Base-by-base conservation (phyloP, 805 yeast genomes). In the Yarrowia sp. region DNA sequence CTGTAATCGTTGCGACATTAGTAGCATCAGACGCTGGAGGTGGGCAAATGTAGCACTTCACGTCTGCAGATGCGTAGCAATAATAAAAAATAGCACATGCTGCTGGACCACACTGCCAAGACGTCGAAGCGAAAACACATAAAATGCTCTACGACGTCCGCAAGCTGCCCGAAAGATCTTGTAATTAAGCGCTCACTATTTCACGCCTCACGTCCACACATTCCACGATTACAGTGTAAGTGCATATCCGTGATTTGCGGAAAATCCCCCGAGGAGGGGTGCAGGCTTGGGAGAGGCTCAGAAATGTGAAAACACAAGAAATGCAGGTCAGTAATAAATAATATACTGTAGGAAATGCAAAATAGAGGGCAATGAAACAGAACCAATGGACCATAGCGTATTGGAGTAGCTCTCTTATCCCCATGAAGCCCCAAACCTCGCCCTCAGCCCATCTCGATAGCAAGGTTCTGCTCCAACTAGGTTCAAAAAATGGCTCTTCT, bases 241-340 rank as follows among this genome's bases (percentile, higher is more conserved):
- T 56, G 63, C 63, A 56, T 56, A 56, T 56, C 63, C 63, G 63
- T 41, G 63, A 56, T 56, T 56, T 42, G 63, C 63, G 63, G 63
- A 56, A 56, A 41, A 56, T 56, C 63, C 46, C 63, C 48, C 48
- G 48, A 55, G 61, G 45, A 49, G 42, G 59, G 45, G 45, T 53
- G 45, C 45, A 38, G n/a, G 32, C n/a, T 36, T 11, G 15, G 42
- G 14, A n/a, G 15, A 49, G 38, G 11, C 14, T 5, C 7, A 11
- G 3, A 52, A 35, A 9, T n/a, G n/a, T 35, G 56, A 36, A n/a
- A 35, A 32, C n/a, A 14, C 56, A n/a, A n/a, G 40, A 19, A 32
- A 26, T 32, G 53, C 36, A 49, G 53, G 38, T 19, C 11, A 3
- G 10, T 16, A 12, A 26, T n/a, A 32, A 32, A 26, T 26, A 26